phyloP scores from a whole-genome alignment of 139 green algal genomes.

The Tetradesmus obliquus region DNA sequence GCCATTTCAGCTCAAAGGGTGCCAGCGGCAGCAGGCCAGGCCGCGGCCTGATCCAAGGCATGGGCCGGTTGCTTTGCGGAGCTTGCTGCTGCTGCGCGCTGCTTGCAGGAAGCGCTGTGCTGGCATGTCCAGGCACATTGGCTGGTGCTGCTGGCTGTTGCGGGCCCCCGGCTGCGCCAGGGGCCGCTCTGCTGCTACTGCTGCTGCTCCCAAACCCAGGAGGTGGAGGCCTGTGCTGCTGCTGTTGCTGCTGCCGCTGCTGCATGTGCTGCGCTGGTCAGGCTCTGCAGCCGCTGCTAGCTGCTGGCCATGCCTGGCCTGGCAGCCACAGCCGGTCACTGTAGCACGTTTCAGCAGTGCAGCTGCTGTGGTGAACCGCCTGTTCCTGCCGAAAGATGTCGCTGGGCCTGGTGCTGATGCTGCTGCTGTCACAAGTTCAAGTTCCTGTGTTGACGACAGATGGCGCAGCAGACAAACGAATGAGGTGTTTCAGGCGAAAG shows the following conservation, averaged over 20 bases:
- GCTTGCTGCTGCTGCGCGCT: not conserved
- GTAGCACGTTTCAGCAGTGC: not conserved
- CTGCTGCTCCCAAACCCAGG: not conserved
- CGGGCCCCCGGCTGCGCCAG: not conserved
- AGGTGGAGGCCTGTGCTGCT: not conserved
- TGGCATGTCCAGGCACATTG: not conserved
- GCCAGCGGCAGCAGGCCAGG: constrained; percentile 3
- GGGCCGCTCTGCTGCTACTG: not conserved
- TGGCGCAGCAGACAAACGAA: not conserved
- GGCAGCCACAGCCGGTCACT: too few relatives aligned
- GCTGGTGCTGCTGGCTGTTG: not conserved
- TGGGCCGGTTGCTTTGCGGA: not conserved
- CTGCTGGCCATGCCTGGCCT: not conserved
- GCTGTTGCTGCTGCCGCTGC: constrained; percentile 23
- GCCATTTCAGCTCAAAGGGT: not conserved
- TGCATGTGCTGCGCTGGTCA: not conserved
- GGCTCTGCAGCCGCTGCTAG: not conserved
- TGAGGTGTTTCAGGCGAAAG: not conserved
- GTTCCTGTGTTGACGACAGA: not conserved
- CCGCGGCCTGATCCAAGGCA: constrained; percentile 14
- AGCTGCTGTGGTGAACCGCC: not conserved
- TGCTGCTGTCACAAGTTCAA: constrained; percentile 1
- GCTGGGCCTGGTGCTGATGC: not conserved
- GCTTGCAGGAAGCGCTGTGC: not conserved
- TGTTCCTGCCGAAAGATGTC: not conserved